Conservation (phyloP, 768 basidiomycete species). For the Scleroderma bovista region DNA sequence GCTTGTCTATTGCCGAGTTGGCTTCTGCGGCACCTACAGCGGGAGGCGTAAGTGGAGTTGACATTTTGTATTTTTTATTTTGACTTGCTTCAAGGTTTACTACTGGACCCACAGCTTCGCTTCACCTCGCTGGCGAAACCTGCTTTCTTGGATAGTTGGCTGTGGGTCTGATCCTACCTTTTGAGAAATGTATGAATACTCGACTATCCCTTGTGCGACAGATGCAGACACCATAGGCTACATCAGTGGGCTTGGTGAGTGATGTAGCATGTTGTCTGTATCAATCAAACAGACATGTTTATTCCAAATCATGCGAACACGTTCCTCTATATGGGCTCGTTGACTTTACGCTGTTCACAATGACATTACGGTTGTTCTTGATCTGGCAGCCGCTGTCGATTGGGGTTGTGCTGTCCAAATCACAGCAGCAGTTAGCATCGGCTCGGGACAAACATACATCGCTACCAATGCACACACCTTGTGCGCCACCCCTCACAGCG, state of each 20-base stretch:
- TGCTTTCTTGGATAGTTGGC: slow-evolving; percentile 66
- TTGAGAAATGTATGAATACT: background rate
- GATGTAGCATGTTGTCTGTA: no score
- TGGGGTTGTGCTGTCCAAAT: slow-evolving; percentile 65
- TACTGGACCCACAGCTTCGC: slow-evolving; percentile 63
- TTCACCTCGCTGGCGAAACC: slow-evolving; percentile 49
- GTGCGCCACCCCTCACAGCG: slow-evolving; percentile 28
- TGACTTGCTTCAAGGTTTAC: slow-evolving; percentile 38
- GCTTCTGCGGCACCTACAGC: slow-evolving; percentile 38
- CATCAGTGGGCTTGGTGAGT: slow-evolving; percentile 31
- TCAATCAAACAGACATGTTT: no score
- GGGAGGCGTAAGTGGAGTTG: slow-evolving; percentile 27
- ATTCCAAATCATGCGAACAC: no score
- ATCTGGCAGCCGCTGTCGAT: slow-evolving; percentile 46
- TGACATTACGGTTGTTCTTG: no score
- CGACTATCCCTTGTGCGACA: slow-evolving; percentile 12
- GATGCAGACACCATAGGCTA: slow-evolving; percentile 47
- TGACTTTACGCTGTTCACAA: no score
- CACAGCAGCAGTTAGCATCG: slow-evolving; percentile 59
- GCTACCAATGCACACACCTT: slow-evolving; percentile 38
- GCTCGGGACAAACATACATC: slow-evolving; percentile 34
- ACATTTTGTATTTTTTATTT: background rate
- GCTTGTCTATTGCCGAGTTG: slow-evolving; percentile 39
- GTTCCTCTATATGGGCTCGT: no score
- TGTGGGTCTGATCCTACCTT: slow-evolving; percentile 34